Evolutionary conservation across 306 rosid species (phyloP).

Genomic region (Abrus pulchellus): DNA sequence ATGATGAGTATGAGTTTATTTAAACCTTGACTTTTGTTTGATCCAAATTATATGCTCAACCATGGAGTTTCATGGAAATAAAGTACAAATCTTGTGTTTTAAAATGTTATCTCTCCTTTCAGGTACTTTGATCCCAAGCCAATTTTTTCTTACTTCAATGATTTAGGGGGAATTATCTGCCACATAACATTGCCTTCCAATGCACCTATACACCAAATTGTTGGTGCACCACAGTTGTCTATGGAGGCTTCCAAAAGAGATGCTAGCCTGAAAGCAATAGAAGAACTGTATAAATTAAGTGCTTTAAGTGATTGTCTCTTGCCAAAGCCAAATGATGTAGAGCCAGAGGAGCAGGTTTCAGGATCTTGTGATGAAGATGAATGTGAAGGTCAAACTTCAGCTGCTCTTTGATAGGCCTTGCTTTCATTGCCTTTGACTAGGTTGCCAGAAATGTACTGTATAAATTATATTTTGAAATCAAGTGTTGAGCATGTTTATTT

Average conservation of each 20-base stretch:
- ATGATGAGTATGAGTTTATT: constrained; percentile 77
- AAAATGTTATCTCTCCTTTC: constrained; percentile 49
- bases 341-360: constrained; percentile 52
- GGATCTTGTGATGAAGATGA: constrained; percentile 69
- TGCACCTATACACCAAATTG: constrained; percentile 76
- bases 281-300: constrained; percentile 83
- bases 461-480: constrained; percentile 34
- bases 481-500: constrained; percentile 32
- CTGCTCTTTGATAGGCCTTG: constrained; percentile 38
- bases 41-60: constrained; percentile 39
- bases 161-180: constrained; percentile 78
- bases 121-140: constrained; percentile 94
- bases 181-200: constrained; percentile 80
- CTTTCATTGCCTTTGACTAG: constrained; percentile 42
- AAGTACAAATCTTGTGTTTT: constrained; percentile 31
- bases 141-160: constrained; percentile 72
- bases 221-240: constrained; percentile 68
- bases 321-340: constrained; percentile 66
- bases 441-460: constrained; percentile 34
- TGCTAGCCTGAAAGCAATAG: constrained; percentile 90
- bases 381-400: constrained; percentile 64
- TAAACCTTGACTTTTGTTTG: constrained; percentile 43
- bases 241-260: constrained; percentile 78
- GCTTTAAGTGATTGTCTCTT: constrained; percentile 81
- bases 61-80: constrained; percentile 41